phyloP scores from a whole-genome alignment of 257 asterid species.

The Cinchona pubescens region DNA sequence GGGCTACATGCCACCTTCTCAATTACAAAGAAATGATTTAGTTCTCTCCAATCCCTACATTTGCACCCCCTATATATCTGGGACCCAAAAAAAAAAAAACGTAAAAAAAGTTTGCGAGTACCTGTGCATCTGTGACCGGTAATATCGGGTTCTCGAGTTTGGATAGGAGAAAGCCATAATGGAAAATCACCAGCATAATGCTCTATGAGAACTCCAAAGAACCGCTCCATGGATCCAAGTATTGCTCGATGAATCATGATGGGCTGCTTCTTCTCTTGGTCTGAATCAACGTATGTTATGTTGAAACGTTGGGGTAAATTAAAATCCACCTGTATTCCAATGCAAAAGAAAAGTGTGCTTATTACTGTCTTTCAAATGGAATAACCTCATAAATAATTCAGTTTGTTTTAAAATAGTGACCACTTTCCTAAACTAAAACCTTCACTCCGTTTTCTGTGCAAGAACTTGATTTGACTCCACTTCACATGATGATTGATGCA shows the following conservation, averaged over 20 bases:
- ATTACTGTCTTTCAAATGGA: background rate
- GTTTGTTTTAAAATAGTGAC: background rate
- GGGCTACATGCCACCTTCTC: too few species aligned
- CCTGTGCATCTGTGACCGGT: conserved; percentile 91
- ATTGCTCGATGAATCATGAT: conserved; percentile 93
- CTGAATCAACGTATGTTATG: conserved; percentile 71
- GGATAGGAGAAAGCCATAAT: conserved; percentile 91
- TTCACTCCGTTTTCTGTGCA: background rate
- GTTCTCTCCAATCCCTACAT: too few species aligned
- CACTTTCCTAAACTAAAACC: background rate
- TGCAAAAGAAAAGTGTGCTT: background rate
- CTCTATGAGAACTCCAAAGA: conserved; percentile 91
- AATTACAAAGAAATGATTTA: too few species aligned
- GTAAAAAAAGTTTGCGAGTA: conserved; percentile 17
- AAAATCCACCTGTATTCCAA: conserved; percentile 69
- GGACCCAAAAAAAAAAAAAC: background rate
- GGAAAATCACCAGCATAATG: conserved; percentile 96
- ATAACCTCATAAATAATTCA: background rate
- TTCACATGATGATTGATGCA: background rate
- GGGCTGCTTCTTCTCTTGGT: conserved; percentile 81
- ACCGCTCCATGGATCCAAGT: conserved; percentile 93
- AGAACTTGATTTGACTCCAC: background rate
- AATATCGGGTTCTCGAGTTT: conserved; percentile 73
- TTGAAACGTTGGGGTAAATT: conserved; percentile 87
- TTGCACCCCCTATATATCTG: background rate